Conservation (phyloP, 176 grass and related monocot species). For the Poa annua region DNA sequence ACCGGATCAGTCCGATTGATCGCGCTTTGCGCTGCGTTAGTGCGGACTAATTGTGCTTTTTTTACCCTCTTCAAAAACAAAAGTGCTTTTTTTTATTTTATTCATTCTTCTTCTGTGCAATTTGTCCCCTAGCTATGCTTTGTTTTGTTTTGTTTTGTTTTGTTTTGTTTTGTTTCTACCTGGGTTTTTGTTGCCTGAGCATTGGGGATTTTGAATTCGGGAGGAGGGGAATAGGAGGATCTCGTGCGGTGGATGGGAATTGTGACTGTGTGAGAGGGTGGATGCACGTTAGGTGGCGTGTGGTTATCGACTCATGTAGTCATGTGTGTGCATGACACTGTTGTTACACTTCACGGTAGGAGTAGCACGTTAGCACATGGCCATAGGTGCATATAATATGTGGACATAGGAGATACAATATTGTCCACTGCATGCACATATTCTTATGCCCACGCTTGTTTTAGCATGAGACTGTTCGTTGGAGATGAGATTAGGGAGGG, state of each 20-base stretch:
- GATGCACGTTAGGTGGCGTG: not conserved
- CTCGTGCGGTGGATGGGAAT: not conserved
- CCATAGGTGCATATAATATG: not conserved
- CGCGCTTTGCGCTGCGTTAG: not conserved
- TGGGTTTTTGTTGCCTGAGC: conserved; percentile 6
- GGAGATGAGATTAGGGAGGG: too few species aligned
- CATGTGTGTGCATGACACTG: not conserved
- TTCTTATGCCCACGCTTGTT: too few species aligned
- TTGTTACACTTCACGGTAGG: not conserved
- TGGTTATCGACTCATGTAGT: not conserved
- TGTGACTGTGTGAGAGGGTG: not conserved
- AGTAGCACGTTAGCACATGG: not conserved
- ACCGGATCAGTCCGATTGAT: not conserved
- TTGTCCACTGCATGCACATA: too few species aligned
- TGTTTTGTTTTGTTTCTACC: not conserved
- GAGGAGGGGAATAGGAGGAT: not conserved
- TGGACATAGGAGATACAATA: not conserved
- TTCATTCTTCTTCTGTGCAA: not conserved
- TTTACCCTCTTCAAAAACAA: too few species aligned
- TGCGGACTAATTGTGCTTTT: not conserved
- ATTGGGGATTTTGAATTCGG: conserved; percentile 49
- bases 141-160: not conserved
- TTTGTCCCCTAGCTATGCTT: not conserved
- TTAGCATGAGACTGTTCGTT: too few species aligned
- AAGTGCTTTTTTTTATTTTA: too few species aligned